Conservation (phyloP, 2,329 filamentous ascomycete species). For the Tolypocladium guangdongense region DNA sequence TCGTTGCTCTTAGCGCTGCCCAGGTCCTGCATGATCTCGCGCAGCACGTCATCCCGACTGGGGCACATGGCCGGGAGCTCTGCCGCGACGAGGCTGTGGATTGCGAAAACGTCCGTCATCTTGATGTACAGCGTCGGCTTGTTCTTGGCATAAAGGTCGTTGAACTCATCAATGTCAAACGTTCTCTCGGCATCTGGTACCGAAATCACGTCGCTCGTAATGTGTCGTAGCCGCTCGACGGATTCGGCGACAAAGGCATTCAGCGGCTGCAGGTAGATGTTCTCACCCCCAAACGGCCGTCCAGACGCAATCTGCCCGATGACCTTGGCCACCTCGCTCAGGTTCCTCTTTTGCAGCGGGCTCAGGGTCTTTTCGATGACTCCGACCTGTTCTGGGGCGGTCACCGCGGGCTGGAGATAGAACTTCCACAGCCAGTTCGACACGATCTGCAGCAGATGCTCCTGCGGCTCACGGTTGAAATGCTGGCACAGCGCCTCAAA, state of each 20-base stretch:
- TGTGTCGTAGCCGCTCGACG: constrained; percentile 64
- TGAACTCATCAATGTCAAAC: constrained; percentile 98
- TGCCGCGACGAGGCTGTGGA: constrained; percentile 76
- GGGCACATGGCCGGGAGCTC: constrained; percentile 72
- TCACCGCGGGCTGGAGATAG: constrained; percentile 81
- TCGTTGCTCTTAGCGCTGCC: constrained; percentile 96
- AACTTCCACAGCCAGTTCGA: constrained; percentile 90
- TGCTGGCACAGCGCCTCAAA: constrained; percentile 66
- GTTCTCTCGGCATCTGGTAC: constrained; percentile 81
- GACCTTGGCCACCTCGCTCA: constrained; percentile 84
- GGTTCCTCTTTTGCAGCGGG: constrained; percentile 84
- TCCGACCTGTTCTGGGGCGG: constrained; percentile 85
- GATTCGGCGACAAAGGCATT: constrained; percentile 87
- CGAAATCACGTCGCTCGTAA: constrained; percentile 67
- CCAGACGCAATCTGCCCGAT: constrained; percentile 82
- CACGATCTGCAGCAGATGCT: constrained; percentile 70
- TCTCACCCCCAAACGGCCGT: constrained; percentile 82
- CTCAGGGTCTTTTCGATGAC: constrained; percentile 84
- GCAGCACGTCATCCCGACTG: constrained; percentile 72
- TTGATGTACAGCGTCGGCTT: constrained; percentile 99
- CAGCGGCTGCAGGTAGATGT: constrained; percentile 88
- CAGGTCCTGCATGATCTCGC: constrained; percentile 85
- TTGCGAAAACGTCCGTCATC: constrained; percentile 92
- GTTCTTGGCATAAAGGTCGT: constrained; percentile 90
- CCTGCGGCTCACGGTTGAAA: constrained; percentile 71